phyloP scores from a whole-genome alignment of 257 asterid genomes.

The Solanum sejunctum region DNA sequence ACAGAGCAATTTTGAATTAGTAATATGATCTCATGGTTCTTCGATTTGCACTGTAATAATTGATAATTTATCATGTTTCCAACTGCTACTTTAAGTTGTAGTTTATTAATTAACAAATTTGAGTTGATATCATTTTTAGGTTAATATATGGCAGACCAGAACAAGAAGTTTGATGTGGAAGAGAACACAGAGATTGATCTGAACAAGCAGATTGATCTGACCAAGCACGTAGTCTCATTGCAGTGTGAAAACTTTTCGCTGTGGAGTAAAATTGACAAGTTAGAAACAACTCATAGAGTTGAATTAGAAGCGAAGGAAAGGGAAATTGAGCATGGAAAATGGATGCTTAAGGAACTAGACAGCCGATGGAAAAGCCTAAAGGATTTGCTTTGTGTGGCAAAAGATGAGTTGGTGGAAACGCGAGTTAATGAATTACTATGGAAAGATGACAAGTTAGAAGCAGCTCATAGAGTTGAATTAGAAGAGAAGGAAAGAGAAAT shows the following conservation, averaged over 20 bases:
- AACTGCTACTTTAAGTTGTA: neutral
- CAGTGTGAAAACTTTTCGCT: slow-evolving; percentile 6
- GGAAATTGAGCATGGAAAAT: neutral
- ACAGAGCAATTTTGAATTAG: neutral
- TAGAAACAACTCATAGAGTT: neutral
- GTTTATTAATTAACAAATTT: neutral
- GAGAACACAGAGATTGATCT: neutral
- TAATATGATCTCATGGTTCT: no score
- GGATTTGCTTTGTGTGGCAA: neutral
- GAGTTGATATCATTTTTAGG: neutral
- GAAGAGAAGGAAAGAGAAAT: neutral
- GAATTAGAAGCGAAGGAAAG: neutral
- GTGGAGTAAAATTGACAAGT: neutral
- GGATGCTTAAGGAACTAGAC: neutral
- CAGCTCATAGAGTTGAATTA: neutral
- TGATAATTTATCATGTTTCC: neutral
- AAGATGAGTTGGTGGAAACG: neutral
- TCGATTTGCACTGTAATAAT: neutral
- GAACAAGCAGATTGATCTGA: neutral
- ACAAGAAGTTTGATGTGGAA: neutral
- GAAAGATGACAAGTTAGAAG: no score
- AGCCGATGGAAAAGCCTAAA: neutral
- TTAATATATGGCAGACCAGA: neutral
- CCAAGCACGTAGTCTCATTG: neutral
- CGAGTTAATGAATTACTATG: no score